Evolutionary conservation across 768 basidiomycete genomes (phyloP).

Genomic region (Collybia mongolica): DNA sequence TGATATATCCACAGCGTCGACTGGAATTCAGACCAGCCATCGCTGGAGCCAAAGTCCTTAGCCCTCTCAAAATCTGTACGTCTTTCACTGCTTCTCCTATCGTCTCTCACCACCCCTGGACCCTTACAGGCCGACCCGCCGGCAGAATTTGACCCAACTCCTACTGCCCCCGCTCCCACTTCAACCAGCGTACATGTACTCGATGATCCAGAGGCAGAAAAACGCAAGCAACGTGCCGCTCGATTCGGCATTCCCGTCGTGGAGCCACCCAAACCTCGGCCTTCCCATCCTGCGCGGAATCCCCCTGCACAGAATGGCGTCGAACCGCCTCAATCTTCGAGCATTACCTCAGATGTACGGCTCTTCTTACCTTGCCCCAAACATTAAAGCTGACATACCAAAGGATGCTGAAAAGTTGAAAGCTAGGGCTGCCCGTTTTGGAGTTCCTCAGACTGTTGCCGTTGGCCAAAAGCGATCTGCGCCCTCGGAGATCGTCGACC

Average conservation of each 20-base stretch:
- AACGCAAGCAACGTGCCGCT: constrained; percentile 58
- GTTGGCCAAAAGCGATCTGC: constrained; percentile 31
- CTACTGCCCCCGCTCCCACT: constrained; percentile 1
- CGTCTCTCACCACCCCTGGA: not conserved
- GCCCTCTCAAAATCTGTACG: constrained; percentile 5
- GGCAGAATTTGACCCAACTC: constrained; percentile 12
- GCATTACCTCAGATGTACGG: constrained; percentile 17
- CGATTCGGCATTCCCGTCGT: constrained; percentile 73
- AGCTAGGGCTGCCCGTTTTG: constrained; percentile 58
- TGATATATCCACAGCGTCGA: constrained; percentile 30
- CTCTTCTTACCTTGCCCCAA: not conserved
- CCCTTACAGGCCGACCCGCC: not conserved
- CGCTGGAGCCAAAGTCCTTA: constrained; percentile 9
- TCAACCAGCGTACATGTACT: not conserved
- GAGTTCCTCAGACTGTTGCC: constrained; percentile 18
- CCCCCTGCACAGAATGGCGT: constrained; percentile 6
- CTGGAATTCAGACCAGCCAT: constrained; percentile 36
- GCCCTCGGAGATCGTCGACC: constrained; percentile 42
- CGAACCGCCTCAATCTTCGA: constrained; percentile 14
- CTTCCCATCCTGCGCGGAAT: constrained; percentile 12
- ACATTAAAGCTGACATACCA: not conserved
- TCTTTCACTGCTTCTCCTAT: not conserved
- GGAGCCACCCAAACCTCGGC: constrained; percentile 25
- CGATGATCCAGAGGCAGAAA: constrained; percentile 53
- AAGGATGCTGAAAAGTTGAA: constrained; percentile 52